phyloP scores from a whole-genome alignment of 179 eudicot genomes.

The Kewa caespitosa region DNA sequence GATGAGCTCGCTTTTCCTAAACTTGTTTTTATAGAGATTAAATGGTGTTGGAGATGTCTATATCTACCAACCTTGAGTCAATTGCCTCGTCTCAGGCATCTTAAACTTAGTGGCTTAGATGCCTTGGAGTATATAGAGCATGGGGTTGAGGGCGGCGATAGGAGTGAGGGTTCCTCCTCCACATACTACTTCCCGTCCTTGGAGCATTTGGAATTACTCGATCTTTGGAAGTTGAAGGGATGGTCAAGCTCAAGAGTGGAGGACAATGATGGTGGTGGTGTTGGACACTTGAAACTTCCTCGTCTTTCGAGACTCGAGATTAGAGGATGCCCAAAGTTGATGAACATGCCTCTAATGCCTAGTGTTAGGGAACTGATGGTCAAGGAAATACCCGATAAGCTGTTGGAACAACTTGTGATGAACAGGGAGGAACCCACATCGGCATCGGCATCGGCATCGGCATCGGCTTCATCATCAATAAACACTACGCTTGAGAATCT shows the following conservation, averaged over 20 bases:
- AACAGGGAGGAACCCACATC: not conserved
- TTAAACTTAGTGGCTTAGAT: not conserved
- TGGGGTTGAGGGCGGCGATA: not conserved
- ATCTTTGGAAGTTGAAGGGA: not conserved
- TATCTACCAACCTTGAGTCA: not conserved
- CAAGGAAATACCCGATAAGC: not conserved
- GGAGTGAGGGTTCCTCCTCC: not conserved
- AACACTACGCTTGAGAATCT: not conserved
- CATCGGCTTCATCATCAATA: not conserved
- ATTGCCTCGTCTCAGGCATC: constrained; percentile 2
- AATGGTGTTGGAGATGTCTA: not conserved
- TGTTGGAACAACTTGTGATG: constrained; percentile 1
- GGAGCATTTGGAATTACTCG: not conserved
- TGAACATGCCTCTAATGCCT: constrained; percentile 5
- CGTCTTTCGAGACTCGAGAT: not conserved
- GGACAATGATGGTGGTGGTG: too few species aligned
- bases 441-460: not conserved
- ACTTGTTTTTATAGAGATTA: constrained; percentile 2
- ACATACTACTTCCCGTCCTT: constrained; percentile 11
- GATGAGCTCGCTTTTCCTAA: not conserved
- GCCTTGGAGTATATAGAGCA: constrained; percentile 11
- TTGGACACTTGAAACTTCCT: not conserved
- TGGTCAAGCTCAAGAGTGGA: constrained; percentile 14
- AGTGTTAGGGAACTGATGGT: not conserved
- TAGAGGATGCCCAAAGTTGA: not conserved